These are phyloP conservation scores for Lanmaoa pseudosensibilis DNA, from an alignment of 768 basidiomycete species.

Conservation along the genomic window DNA sequence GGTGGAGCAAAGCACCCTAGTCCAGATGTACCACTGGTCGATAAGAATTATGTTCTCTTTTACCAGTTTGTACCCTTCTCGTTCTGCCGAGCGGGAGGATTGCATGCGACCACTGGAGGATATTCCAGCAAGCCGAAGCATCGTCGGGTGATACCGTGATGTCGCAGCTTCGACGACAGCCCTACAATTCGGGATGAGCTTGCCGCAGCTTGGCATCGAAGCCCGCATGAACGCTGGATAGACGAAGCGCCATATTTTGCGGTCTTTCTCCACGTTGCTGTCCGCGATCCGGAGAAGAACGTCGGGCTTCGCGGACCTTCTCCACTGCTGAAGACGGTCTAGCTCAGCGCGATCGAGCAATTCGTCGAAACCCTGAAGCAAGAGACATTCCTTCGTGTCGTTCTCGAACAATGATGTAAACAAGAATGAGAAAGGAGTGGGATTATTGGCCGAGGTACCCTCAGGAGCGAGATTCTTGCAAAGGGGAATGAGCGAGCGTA, in stretches of 20 bases:
- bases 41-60: slow-evolving; percentile 58
- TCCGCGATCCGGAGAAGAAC: slow-evolving; percentile 69
- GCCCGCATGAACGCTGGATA: slow-evolving; percentile 64
- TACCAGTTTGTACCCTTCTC: slow-evolving; percentile 52
- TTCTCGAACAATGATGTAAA: slow-evolving; percentile 58
- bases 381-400: slow-evolving; percentile 43
- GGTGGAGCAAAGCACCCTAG: slow-evolving; percentile 83
- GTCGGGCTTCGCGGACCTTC: slow-evolving; percentile 53
- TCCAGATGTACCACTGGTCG: slow-evolving; percentile 83
- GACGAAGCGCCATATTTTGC: slow-evolving; percentile 71
- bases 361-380: slow-evolving; percentile 65
- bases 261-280: slow-evolving; percentile 65
- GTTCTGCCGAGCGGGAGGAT: slow-evolving; percentile 46
- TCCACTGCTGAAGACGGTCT: slow-evolving; percentile 66
- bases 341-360: slow-evolving; percentile 61
- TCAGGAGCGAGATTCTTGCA: slow-evolving; percentile 44
- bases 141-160: slow-evolving; percentile 67
- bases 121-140: slow-evolving; percentile 73
- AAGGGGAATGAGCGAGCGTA: slow-evolving; percentile 57
- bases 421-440: slow-evolving; percentile 32
- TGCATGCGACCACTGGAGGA: slow-evolving; percentile 46
- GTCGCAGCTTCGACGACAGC: slow-evolving; percentile 68
- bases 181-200: slow-evolving; percentile 52
- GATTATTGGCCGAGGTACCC: slow-evolving; percentile 27
- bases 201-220: slow-evolving; percentile 49